Conservation (phyloP, 192 early-diverging fungal genomes). For the Spinellus fusiger region DNA sequence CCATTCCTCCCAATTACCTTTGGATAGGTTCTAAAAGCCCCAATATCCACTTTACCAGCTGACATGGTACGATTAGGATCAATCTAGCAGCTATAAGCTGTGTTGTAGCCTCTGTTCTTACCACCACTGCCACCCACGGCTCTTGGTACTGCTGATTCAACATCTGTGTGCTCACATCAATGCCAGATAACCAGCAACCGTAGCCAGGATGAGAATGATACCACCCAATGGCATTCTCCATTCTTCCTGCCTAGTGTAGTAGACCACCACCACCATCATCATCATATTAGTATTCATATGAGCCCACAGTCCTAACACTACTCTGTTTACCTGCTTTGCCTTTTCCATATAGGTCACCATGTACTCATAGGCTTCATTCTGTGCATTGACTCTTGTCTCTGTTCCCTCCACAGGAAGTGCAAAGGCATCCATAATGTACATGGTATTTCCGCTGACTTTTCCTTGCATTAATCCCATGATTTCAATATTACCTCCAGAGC, state of each 20-base stretch:
- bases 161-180: conserved; percentile 95
- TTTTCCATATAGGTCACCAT: conserved; percentile 92
- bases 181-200: conserved; percentile 98
- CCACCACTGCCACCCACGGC: conserved; percentile 92
- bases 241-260: conserved; percentile 67
- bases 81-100: conserved; percentile 45
- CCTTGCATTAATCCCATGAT: conserved; percentile 99
- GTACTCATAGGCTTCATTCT: conserved; percentile 91
- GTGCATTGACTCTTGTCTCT: conserved; percentile 94
- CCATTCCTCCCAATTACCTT: conserved; percentile 41
- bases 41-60: conserved; percentile 95
- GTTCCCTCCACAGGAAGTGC: conserved; percentile 97
- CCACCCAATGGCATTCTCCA: conserved; percentile 95
- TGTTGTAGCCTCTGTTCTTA: conserved; percentile 29
- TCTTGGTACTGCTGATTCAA: conserved; percentile 92
- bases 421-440: conserved; percentile 96
- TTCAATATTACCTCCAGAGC: conserved; percentile 92
- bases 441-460: conserved; percentile 78
- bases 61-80: conserved; percentile 97
- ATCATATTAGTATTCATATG: background rate
- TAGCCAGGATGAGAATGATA: conserved; percentile 99
- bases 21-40: conserved; percentile 98
- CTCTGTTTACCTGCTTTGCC: conserved; percentile 60
- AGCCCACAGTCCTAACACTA: background rate
- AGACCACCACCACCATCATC: too few species aligned